These are phyloP conservation scores for Ochromonadaceae sp. DNA, from an alignment of 352 stramenopile genomes.

Conservation along the genomic window DNA sequence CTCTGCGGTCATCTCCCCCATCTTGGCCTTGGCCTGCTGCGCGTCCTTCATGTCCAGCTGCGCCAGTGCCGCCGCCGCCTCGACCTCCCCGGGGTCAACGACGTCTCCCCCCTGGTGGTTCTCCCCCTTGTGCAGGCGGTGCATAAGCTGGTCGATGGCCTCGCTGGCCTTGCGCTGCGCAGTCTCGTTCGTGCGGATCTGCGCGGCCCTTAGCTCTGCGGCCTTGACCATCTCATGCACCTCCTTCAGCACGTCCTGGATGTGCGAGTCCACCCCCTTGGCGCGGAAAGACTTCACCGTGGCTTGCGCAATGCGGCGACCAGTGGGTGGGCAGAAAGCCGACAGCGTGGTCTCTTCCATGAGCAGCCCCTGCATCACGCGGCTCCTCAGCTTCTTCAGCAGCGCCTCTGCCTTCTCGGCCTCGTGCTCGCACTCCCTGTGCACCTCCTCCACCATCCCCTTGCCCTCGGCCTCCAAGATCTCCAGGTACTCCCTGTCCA, in stretches of 20 bases:
- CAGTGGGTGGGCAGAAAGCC: background rate
- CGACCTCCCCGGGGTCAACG: no score
- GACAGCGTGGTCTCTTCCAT: constrained; percentile 11
- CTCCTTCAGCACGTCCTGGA: background rate
- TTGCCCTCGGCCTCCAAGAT: constrained; percentile 46
- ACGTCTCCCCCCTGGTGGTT: no score
- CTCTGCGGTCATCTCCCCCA: background rate
- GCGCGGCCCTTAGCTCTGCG: no score
- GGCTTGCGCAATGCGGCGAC: background rate
- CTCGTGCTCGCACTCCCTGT: constrained; percentile 54
- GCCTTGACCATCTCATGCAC: background rate
- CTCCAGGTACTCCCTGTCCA: constrained; percentile 66
- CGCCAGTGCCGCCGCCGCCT: background rate
- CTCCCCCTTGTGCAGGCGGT: no score
- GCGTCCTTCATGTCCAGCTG: background rate
- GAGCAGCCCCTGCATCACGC: constrained; percentile 22
- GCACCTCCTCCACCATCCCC: constrained; percentile 62
- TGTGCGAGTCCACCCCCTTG: background rate
- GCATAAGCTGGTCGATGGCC: no score
- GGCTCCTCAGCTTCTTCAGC: constrained; percentile 53
- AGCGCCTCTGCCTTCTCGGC: constrained; percentile 55
- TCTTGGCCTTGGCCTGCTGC: background rate
- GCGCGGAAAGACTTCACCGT: background rate
- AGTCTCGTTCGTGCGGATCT: no score
- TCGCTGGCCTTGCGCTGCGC: no score